Base-by-base conservation (phyloP, 2,329 filamentous ascomycete species). In the Stemphylium beticola region DNA sequence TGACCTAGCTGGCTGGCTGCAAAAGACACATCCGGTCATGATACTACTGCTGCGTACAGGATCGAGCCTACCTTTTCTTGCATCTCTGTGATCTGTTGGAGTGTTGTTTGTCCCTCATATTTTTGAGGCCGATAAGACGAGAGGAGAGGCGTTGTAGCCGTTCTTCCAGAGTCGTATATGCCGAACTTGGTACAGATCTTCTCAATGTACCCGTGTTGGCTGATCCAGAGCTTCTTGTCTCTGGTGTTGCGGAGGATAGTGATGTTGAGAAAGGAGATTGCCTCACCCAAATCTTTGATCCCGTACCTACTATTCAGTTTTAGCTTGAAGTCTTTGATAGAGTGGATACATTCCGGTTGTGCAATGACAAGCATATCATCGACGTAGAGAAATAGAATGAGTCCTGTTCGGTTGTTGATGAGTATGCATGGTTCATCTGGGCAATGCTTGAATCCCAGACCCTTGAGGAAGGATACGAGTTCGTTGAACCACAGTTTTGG, bases 241-340 rank as follows among this genome's bases (percentile, higher is more conserved):
- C 39, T 45, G 12, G 40, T 41, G 24, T 55, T 38, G 12, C 46
- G 24, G 15, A 43, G 36, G 31, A 55, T 55, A 5, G 38, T 36
- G 26, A 55, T 55, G 24, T 50, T 50, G 9, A 55, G 46, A 34
- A 55, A 55, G 46, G 36, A 50, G 38, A 37, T 42, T 50, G 24
- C 45, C 24, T 49, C 12, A 20, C 52, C 36, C 4, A 55, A 33
- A 55, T 55, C 52, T 32, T 55, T 55, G 26, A 55, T 55, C 36
- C 38, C 26, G 31, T 55, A 55, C 20, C 42, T 42, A 5, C 33
- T 40, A 7, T 50, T 50, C 9, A 55, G 17, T 51, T n/a, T 24
- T 36, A 18, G 32, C 45, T 26, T 26, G 7, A 26, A 26, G 24
- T 26, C 24, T 26, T 26, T 9, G 7, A 26, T 26, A 9, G 24